Conservation (phyloP, 176 grass and related monocot genomes). For the Juncus effusus region DNA sequence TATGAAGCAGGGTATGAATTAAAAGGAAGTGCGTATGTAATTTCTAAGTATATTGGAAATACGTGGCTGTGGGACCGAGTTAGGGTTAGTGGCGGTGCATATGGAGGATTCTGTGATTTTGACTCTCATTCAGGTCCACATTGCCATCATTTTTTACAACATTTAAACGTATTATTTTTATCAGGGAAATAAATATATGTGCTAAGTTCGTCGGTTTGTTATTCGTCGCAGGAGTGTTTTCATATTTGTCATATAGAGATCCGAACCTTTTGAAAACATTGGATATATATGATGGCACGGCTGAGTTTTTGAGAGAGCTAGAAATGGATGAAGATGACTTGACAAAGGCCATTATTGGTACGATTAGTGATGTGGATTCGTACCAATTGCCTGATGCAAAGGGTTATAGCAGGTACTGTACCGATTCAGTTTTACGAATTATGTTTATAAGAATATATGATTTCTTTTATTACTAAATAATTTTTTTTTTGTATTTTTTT, state of each 20-base stretch:
- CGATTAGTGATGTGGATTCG: conserved; percentile 83
- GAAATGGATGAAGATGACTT: conserved; percentile 79
- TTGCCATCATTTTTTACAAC: not conserved
- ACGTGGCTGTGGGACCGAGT: conserved; percentile 96
- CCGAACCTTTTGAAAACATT: conserved; percentile 97
- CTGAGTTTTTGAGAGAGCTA: conserved; percentile 80
- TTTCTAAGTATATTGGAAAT: conserved; percentile 92
- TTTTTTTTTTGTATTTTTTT: conserved; percentile 8
- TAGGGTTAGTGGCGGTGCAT: conserved; percentile 94
- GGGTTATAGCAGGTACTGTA: conserved; percentile 91
- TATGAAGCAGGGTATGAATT: conserved; percentile 93
- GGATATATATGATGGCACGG: conserved; percentile 87
- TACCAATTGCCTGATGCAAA: conserved; percentile 99
- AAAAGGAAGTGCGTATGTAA: conserved; percentile 89
- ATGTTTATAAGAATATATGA: not conserved
- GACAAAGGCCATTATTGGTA: conserved; percentile 97
- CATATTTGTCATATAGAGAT: conserved; percentile 97
- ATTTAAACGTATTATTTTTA: not conserved
- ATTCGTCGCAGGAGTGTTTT: conserved; percentile 72
- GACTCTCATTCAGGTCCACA: conserved; percentile 86
- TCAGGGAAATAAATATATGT: conserved; percentile 6
- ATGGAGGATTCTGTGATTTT: conserved; percentile 99
- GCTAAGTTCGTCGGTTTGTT: conserved; percentile 12
- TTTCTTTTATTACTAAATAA: conserved; percentile 5
- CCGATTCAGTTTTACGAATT: not conserved